Conservation (phyloP, 2,329 filamentous ascomycete genomes). For the Pseudopithomyces maydicus region DNA sequence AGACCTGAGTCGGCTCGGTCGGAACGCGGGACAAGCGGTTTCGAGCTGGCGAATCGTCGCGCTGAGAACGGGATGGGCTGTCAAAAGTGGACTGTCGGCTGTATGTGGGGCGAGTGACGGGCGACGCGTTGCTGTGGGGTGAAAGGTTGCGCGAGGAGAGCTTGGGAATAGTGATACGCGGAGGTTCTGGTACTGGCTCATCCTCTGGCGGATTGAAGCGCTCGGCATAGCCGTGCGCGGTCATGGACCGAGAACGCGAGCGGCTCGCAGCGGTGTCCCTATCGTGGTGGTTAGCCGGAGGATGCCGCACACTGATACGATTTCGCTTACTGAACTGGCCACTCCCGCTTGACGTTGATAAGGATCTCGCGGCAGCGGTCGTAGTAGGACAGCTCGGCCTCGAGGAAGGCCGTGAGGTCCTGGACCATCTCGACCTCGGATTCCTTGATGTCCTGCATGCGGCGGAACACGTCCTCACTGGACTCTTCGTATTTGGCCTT, state of each 20-base stretch:
- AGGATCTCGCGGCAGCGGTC: constrained; percentile 89
- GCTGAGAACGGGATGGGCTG: constrained; percentile 57
- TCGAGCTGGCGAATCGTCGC: constrained; percentile 58
- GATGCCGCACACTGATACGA: not conserved
- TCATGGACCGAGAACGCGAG: constrained; percentile 65
- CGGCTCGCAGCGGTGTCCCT: constrained; percentile 44
- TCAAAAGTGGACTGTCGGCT: constrained; percentile 64
- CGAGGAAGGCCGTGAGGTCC: constrained; percentile 80
- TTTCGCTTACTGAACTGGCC: constrained; percentile 64
- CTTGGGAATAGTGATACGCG: constrained; percentile 52
- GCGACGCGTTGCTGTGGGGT: constrained; percentile 36
- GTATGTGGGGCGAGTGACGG: constrained; percentile 53
- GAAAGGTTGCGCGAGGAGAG: constrained; percentile 52
- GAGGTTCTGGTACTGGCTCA: constrained; percentile 57
- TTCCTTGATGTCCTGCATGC: constrained; percentile 97
- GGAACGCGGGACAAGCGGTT: constrained; percentile 56
- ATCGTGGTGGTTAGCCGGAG: constrained; percentile 21
- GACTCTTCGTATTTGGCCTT: constrained; percentile 97
- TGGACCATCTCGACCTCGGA: constrained; percentile 81
- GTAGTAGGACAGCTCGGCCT: constrained; percentile 88
- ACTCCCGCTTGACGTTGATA: constrained; percentile 69
- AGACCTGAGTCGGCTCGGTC: constrained; percentile 59
- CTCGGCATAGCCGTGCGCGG: constrained; percentile 66
- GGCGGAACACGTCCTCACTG: constrained; percentile 84
- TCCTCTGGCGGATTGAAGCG: constrained; percentile 63